Evolutionary conservation across 495 filamentous ascomycete species (phyloP).

Genomic region (Aspergillus sclerotiicarbonarius): DNA sequence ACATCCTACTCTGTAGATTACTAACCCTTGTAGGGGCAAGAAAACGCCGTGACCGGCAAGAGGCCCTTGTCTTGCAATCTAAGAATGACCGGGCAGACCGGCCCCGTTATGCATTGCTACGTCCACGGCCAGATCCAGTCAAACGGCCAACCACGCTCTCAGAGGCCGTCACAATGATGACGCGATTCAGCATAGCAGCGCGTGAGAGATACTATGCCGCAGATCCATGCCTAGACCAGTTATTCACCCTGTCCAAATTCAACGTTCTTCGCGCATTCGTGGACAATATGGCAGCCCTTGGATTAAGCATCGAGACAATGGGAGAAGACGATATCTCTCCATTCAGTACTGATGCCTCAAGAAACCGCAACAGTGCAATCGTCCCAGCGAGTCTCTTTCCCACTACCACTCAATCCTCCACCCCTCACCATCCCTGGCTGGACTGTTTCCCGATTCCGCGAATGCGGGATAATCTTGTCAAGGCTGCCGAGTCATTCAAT

Average conservation of each 20-base stretch:
- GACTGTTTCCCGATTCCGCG: constrained; percentile 17
- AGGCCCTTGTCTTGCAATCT: background rate
- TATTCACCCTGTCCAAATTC: constrained; percentile 14
- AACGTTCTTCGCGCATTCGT: constrained; percentile 15
- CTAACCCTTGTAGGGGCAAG: constrained; percentile 7
- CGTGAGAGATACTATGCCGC: constrained; percentile 9
- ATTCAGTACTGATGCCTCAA: background rate
- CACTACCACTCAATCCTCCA: constrained; percentile 3
- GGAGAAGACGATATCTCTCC: constrained; percentile 12
- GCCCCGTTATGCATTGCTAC: constrained; percentile 1
- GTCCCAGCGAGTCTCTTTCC: constrained; percentile 10
- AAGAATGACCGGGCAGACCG: background rate
- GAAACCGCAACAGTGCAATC: background rate
- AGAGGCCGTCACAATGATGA: constrained; percentile 9
- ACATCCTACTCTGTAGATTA: background rate
- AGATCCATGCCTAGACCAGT: constrained; percentile 13
- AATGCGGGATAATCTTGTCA: constrained; percentile 19
- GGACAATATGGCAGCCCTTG: constrained; percentile 9
- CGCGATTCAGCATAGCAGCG: constrained; percentile 7
- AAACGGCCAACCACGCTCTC: constrained; percentile 3
- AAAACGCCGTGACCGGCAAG: constrained; percentile 6
- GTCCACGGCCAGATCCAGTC: background rate
- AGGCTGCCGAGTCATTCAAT: constrained; percentile 10
- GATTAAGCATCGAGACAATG: constrained; percentile 5
- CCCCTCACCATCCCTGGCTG: constrained; percentile 17